Evolutionary conservation across 1,284 basidiomycete species (phyloP).

Genomic region (Pyrrhoderma noxium): DNA sequence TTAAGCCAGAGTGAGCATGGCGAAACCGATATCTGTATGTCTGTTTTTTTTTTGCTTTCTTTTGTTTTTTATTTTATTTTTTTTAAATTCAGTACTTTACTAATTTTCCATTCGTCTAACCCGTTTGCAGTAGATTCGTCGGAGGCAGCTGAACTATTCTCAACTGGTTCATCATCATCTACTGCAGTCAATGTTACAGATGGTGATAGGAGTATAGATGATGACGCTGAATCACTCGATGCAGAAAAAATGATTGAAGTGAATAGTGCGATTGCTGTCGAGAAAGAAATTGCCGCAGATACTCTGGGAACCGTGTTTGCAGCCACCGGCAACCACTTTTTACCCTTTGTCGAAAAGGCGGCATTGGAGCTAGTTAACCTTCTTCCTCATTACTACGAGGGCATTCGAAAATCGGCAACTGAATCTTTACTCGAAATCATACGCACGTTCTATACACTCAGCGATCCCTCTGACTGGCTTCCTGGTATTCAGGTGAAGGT

Average conservation of each 20-base stretch:
- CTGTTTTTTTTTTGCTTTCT: conserved; percentile 20
- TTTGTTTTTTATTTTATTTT: conserved; percentile 7
- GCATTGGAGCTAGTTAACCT: conserved; percentile 80
- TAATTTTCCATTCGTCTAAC: too few relatives aligned
- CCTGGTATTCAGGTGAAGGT: conserved; percentile 55
- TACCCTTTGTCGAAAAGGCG: conserved; percentile 80
- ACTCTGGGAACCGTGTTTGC: conserved; percentile 90
- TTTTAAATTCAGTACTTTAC: too few relatives aligned
- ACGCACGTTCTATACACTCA: conserved; percentile 88
- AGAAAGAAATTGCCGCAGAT: conserved; percentile 99
- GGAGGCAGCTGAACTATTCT: conserved; percentile 51
- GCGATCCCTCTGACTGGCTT: conserved; percentile 76
- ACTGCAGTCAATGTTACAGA: conserved; percentile 54
- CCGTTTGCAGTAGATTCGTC: conserved; percentile 44
- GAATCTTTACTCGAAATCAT: conserved; percentile 88
- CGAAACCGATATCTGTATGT: conserved; percentile 47
- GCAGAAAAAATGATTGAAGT: conserved; percentile 84
- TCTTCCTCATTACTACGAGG: conserved; percentile 94
- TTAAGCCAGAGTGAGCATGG: conserved; percentile 83
- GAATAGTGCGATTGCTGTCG: conserved; percentile 94
- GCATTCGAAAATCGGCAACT: conserved; percentile 92
- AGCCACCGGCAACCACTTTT: conserved; percentile 78
- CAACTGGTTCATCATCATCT: conserved; percentile 64
- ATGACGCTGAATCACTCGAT: conserved; percentile 82
- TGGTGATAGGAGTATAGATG: conserved; percentile 49